Evolutionary conservation across 139 green algal genomes (phyloP), one percentile per base, ranked within the genome.

Genomic region (Medakamo hakoo): DNA sequence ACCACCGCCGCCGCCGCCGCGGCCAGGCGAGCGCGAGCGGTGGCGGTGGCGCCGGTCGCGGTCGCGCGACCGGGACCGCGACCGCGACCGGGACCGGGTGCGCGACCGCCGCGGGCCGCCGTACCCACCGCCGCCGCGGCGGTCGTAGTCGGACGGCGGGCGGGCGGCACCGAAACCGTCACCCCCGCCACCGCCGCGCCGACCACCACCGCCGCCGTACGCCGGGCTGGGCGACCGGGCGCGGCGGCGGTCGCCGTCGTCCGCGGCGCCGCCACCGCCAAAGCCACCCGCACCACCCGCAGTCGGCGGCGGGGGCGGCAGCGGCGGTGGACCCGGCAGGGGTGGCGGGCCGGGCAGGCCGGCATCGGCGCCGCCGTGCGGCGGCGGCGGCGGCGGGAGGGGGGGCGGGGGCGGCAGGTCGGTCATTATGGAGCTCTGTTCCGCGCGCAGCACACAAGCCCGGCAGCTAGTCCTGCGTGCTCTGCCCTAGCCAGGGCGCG

Each of bases 61-160:
- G 26, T 26, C 18, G 26, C 59, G 28, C 27, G 29, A 28, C 18
- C 28, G 9, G 3, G 16, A 26, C 40, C 59, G 28, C 28, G 28
- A 5, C 5, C 28, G 20, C 28, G 16, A 5, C 29, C 3, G 30
- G 21, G 30, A 20, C 20, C 31, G n/a, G 31, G 49, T 49, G 49
- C 62, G 55, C 14, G 55, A 56, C 30, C 59, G 55, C 26, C 60
- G 60, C 3, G 49, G 60, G 27, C 64, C 60, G 27, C 65, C 49
- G 31, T 48, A 56, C 26, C 55, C 67, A n/a, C 55, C 55, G 27
- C 48, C 4, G 49, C 19, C 64, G 30, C 49, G 58, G 49, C 27
- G 25, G 40, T 25, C 22, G 5, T 30, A 60, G 27, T 27, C 21
- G 4, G 9, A 16, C 40, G 9, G 9, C 40, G 9, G 9, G 40